Conservation (phyloP, 768 basidiomycete genomes). For the Pleurotus giganteus region DNA sequence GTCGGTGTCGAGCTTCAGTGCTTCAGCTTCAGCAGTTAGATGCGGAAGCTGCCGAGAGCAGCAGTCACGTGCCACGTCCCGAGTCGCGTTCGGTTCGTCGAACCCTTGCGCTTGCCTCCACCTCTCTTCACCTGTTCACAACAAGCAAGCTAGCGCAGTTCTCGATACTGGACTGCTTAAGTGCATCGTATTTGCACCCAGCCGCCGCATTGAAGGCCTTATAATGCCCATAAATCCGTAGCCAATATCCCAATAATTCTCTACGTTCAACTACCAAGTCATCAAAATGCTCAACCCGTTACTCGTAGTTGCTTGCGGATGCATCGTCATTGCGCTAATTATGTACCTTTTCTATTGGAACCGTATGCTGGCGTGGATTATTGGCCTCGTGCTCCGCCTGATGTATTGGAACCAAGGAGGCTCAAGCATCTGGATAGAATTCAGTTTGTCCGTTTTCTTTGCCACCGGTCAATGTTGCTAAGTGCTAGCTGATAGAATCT, state of each 20-base stretch:
- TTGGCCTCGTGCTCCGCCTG: slow-evolving; percentile 66
- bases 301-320: slow-evolving; percentile 64
- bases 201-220: background rate
- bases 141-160: background rate
- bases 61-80: too few relatives aligned
- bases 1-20: too few relatives aligned
- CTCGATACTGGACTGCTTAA: background rate
- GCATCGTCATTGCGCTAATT: slow-evolving; percentile 52
- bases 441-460: slow-evolving; percentile 46
- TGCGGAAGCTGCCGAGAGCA: too few relatives aligned
- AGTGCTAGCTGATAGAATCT: slow-evolving; percentile 53
- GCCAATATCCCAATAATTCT: slow-evolving; percentile 5
- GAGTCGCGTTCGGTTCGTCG: too few relatives aligned
- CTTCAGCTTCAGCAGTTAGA: too few relatives aligned
- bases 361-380: slow-evolving; percentile 68
- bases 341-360: slow-evolving; percentile 93
- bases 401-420: slow-evolving; percentile 76
- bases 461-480: background rate
- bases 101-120: too few relatives aligned
- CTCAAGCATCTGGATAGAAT: slow-evolving; percentile 81
- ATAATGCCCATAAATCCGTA: background rate
- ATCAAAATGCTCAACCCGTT: slow-evolving; percentile 57
- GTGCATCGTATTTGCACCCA: too few relatives aligned
- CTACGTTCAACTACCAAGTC: background rate
- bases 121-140: too few relatives aligned